Percentiles rank a stretch among this genome's conserved stretches.
These are phyloP conservation scores for Fragilaria crotonensis DNA, from an alignment of 108 stramenopile species.

Conservation along the genomic window DNA sequence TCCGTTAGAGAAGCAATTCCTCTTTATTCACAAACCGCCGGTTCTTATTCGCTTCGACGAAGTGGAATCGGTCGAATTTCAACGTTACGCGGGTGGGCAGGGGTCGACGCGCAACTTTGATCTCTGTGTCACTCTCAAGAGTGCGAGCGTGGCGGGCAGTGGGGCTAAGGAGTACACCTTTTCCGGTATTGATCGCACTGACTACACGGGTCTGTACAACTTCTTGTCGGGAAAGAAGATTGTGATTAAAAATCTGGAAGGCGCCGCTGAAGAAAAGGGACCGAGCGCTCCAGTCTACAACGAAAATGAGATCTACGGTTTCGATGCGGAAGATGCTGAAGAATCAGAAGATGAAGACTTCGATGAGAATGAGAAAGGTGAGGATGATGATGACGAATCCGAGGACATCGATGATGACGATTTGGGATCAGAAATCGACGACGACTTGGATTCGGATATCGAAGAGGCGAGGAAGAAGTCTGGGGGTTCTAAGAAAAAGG, in stretches of 20 bases:
- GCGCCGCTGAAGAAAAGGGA: slow-evolving; percentile 12
- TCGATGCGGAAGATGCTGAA: slow-evolving; percentile 43
- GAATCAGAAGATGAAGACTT: slow-evolving; percentile 30
- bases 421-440: slow-evolving; percentile 49
- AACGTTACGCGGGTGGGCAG: slow-evolving; percentile 89
- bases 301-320: slow-evolving; percentile 63
- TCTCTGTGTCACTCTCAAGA: slow-evolving; percentile 68
- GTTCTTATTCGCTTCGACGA: slow-evolving; percentile 96
- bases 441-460: slow-evolving; percentile 48
- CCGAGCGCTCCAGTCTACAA: slow-evolving; percentile 43
- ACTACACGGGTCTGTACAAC: slow-evolving; percentile 78
- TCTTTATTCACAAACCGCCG: slow-evolving; percentile 99
- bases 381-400: slow-evolving; percentile 36
- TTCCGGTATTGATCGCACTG: slow-evolving; percentile 82
- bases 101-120: slow-evolving; percentile 93
- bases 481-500: slow-evolving; percentile 35
- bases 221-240: slow-evolving; percentile 86
- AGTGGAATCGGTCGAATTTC: slow-evolving; percentile 93
- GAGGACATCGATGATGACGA: slow-evolving; percentile 49
- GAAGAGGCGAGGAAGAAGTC: slow-evolving; percentile 39
- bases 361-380: slow-evolving; percentile 21
- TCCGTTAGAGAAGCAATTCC: slow-evolving; percentile 97
- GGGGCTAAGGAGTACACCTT: slow-evolving; percentile 73
- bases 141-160: slow-evolving; percentile 17
- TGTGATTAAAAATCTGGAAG: slow-evolving; percentile 88